A percentile compares a stretch with the other conserved stretches of the same genome.
These are phyloP conservation scores for Amanita thiersii DNA, from an alignment of 768 basidiomycete species.

Conservation along the genomic window DNA sequence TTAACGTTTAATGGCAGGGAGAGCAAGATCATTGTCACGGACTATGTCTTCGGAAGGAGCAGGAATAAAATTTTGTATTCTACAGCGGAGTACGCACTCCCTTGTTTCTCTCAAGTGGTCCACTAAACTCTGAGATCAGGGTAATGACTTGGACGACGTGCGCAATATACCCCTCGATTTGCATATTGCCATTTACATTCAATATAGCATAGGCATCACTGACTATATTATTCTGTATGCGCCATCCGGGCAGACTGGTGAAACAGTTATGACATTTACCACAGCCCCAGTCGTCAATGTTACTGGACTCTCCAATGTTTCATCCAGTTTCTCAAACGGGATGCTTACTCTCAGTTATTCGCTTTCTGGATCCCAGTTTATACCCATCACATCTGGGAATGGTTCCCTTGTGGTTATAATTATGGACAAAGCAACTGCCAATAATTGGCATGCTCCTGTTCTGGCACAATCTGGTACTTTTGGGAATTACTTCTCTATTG, in stretches of 20 bases:
- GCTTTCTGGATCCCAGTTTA: constrained; percentile 24
- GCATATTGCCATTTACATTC: not conserved
- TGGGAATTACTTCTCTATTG: constrained; percentile 35
- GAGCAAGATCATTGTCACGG: constrained; percentile 41
- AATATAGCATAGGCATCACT: constrained; percentile 25
- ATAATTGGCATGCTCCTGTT: constrained; percentile 41
- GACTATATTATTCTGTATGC: constrained; percentile 40
- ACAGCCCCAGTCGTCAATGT: constrained; percentile 19
- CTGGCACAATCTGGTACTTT: constrained; percentile 27
- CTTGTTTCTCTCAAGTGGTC: not conserved
- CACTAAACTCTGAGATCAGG: constrained; percentile 16
- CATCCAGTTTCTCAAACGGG: constrained; percentile 24
- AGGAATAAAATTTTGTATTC: constrained; percentile 32
- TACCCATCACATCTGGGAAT: constrained; percentile 22
- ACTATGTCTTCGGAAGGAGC: constrained; percentile 34
- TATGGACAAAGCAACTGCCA: constrained; percentile 40
- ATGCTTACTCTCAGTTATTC: constrained; percentile 31
- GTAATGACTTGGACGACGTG: constrained; percentile 51
- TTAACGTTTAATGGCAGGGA: constrained; percentile 39
- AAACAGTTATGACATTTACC: constrained; percentile 31
- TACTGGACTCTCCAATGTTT: constrained; percentile 20
- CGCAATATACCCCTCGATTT: constrained; percentile 10
- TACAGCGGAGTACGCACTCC: constrained; percentile 31
- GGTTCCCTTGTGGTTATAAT: constrained; percentile 23
- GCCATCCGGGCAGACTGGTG: constrained; percentile 30